A percentile compares a stretch with the other conserved stretches of the same genome.
phyloP scores from a whole-genome alignment of 805 yeast genomes.

The Clavispora carvajalis region DNA sequence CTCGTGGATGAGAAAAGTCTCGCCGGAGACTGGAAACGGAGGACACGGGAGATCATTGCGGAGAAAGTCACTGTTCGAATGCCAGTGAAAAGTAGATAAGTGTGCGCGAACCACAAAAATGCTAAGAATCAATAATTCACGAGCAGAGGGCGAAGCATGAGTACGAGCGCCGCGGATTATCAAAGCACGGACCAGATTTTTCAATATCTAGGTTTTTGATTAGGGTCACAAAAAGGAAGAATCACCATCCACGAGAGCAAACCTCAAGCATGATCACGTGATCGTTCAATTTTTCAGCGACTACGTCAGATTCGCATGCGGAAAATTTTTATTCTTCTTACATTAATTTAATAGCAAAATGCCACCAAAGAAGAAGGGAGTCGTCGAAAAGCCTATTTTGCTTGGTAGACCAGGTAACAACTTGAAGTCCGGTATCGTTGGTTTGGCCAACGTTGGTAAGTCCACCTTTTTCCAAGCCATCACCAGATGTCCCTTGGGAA shows the following conservation, averaged over 20 bases:
- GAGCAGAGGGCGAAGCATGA: too few relatives aligned
- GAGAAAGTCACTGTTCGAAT: not conserved
- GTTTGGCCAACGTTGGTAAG: conserved; percentile 19
- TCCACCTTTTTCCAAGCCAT: conserved; percentile 20
- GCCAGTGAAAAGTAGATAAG: not conserved
- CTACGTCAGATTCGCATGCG: conserved; percentile 4
- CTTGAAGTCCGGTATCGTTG: conserved; percentile 42
- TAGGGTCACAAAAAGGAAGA: not conserved
- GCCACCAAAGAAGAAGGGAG: conserved; percentile 74
- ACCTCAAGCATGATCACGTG: not conserved
- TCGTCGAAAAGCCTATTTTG: conserved; percentile 62
- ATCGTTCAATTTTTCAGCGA: not conserved
- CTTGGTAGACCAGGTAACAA: conserved; percentile 43
- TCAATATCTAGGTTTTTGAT: too few relatives aligned
- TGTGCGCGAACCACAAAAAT: conserved; percentile 1
- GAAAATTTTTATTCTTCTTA: conserved; percentile 11
- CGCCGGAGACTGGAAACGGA: conserved; percentile 1
- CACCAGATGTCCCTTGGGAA: conserved; percentile 19
- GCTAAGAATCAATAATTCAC: too few relatives aligned
- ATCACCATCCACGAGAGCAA: not conserved
- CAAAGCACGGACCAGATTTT: too few relatives aligned
- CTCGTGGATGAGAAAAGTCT: conserved; percentile 9
- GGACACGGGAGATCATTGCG: conserved; percentile 1
- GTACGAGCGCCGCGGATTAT: too few relatives aligned
- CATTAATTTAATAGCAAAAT: conserved; percentile 23